Evolutionary conservation across 2,329 filamentous ascomycete species (phyloP).

Genomic region (Kalmusia sp.): DNA sequence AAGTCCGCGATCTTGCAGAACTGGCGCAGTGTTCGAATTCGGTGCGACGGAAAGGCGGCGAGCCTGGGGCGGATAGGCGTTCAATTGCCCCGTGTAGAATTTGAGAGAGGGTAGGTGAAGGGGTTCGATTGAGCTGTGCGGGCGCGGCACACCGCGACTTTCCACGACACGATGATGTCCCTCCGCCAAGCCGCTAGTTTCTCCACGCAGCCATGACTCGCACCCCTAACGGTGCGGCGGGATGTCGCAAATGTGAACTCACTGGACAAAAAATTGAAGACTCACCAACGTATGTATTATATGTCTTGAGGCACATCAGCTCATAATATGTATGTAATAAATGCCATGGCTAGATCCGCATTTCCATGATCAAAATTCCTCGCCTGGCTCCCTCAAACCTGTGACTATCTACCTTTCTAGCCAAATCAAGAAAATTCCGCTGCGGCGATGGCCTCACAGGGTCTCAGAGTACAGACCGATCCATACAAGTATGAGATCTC

Average conservation of each 20-base stretch:
- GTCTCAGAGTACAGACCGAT: no score
- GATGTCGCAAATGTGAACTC: no score
- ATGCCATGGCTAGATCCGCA: not conserved
- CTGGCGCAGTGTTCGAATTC: not conserved
- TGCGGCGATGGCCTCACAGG: not conserved
- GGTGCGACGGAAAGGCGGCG: not conserved
- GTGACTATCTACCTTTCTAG: not conserved
- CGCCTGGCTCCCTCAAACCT: not conserved
- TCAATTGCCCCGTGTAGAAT: not conserved
- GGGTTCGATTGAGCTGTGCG: not conserved
- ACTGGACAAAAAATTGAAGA: no score
- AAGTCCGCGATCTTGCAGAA: constrained; percentile 4
- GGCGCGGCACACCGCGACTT: constrained; percentile 5
- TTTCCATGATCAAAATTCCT: not conserved
- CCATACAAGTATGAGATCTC: not conserved
- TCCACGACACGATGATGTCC: constrained; percentile 1
- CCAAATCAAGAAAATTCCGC: not conserved
- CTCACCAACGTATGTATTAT: no score
- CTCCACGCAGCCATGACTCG: no score
- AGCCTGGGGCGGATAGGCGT: not conserved
- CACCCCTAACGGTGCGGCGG: no score
- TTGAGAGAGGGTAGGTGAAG: not conserved
- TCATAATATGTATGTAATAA: no score
- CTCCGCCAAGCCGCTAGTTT: not conserved
- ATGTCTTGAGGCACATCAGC: no score